Conservation (phyloP, 225 moss, liverwort and hornwort species). For the Thuidium tamariscinum region DNA sequence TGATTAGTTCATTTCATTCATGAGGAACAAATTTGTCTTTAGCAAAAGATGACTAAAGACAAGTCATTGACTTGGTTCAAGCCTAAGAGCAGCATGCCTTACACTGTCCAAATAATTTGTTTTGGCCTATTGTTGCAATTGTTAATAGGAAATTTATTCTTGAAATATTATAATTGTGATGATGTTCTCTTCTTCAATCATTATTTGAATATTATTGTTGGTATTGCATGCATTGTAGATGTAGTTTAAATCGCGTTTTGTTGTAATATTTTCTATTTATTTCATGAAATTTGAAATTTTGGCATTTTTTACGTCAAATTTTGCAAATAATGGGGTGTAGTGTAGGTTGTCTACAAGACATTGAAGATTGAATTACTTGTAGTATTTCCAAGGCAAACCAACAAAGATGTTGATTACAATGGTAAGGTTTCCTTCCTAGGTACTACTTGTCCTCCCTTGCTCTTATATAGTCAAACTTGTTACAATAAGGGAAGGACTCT, state of each 20-base stretch:
- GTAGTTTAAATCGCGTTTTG: no score
- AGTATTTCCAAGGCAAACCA: neutral
- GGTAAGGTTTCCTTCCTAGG: neutral
- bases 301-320: no score
- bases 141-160: neutral
- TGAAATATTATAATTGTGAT: neutral
- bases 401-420: neutral
- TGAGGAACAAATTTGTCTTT: neutral
- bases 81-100: neutral
- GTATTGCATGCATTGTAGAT: neutral
- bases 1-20: neutral
- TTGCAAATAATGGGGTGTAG: no score
- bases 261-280: no score
- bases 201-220: neutral
- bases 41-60: neutral
- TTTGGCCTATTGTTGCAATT: neutral
- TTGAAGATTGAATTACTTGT: no score
- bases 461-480: no score
- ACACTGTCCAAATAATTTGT: neutral
- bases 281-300: no score
- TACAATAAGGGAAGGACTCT: no score
- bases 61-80: neutral
- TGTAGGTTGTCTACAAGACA: no score
- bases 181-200: neutral
- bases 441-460: neutral